Base-by-base conservation (phyloP, 139 green algal genomes). In the Raphidocelis subcapitata region DNA sequence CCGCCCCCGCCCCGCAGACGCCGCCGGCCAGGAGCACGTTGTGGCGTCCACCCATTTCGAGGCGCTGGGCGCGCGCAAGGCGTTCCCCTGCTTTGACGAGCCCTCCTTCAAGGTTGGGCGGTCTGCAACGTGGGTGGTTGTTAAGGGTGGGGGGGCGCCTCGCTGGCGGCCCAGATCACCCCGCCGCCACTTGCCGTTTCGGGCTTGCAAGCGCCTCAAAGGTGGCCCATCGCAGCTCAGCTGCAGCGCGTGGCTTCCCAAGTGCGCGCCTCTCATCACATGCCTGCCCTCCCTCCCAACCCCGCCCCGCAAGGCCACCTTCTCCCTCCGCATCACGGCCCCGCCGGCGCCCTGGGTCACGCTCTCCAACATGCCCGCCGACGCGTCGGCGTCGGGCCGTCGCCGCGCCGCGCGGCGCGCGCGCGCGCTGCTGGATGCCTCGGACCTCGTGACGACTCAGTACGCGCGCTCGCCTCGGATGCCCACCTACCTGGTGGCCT, bases 31-130 rank as follows among this genome's bases (percentile, higher is more conserved):
- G 36, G 49, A 37, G 10, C 66, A 73, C 47, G 81, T 70, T 5
- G 64, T 97, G 52, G 88, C 84, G 0, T 78, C 77, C 2, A 95
- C 92, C 1, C 90, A 97, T 67, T 94, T 97, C 76, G 90, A 97
- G 85, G 72, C 88, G 4, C 80, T 82, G 2, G 60, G 79, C 3
- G 92, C 92, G 1, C 82, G 92, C 66, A 85, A 86, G 69, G 91
- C 92, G 21, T 93, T 98, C 65, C 94, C 94, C 0, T 97, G 94
- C 84, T 97, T 96, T 67, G 94, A 98, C 76, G 94, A 98, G 81
- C 93, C 93, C 0, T 68, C 75, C 0, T 69, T 93, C 21, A 98
- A 98, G 89, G 91, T 92, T n/a, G n/a, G n/a, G n/a, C n/a, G n/a
- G n/a, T n/a, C n/a, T n/a, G n/a, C n/a, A n/a, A n/a, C n/a, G n/a